Evolutionary conservation across 192 early-diverging fungal species (phyloP), one percentile per base, ranked within the genome.

Genomic region (Coemansia asiatica): DNA sequence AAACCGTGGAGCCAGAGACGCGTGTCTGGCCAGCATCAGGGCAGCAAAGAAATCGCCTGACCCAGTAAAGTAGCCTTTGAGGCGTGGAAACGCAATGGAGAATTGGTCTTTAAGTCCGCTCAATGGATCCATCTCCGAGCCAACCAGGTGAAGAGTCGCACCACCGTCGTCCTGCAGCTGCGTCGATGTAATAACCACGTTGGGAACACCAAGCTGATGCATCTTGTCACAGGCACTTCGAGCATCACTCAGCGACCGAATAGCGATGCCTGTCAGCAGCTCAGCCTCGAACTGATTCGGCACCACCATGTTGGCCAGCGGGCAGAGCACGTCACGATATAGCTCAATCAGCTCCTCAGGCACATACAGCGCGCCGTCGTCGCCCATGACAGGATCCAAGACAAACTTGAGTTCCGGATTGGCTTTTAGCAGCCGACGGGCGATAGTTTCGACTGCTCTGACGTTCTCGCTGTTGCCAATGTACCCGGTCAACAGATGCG

Each of bases 201-300:
- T 81, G 33, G 85, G 77, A 6, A 86, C 81, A 8, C 94, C 91
- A 0, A 87, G 40, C 19, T 40, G 36, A 71, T 97, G 94, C 25
- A 97, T 66, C 18, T 74, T 68, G 9, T 86, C 76, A 48, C 90
- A 83, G 0, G 87, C 87, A 16, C 81, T 56, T 18, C 76, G 50
- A 19, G 87, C 90, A 36, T 86, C 83, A 22, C 66, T 62, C 22
- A 87, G 62, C 2, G 85, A 74, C 8, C 48, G 57, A 23, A 91
- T 85, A 12, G 69, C 79, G 23, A 75, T 72, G 35, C 82, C 87
- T 0, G 91, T 82, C 1, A 95, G 85, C 53, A 84, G 63, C 87
- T 92, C 90, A 23, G 91, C 90, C 76, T 98, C 95, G 36, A 92
- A 95, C 69, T 88, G 90, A 74, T 98, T 98, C 0, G 95, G 95